These are phyloP conservation scores for Ascocoryne sarcoides DNA, from an alignment of 2,329 filamentous ascomycete genomes.

Conservation along the genomic window DNA sequence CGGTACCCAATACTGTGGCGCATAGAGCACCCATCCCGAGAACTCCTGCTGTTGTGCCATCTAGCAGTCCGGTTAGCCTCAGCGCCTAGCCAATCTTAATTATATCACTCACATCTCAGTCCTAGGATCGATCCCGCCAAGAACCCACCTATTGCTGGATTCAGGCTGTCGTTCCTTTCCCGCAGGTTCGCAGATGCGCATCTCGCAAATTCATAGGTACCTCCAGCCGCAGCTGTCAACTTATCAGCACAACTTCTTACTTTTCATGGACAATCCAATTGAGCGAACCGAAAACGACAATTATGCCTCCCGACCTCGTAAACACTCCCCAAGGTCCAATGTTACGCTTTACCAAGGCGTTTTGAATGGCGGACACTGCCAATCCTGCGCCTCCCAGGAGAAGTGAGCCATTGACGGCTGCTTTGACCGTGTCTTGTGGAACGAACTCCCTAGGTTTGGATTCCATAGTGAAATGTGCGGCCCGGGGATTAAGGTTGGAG, in stretches of 20 bases:
- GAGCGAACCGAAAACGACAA: conserved; percentile 38
- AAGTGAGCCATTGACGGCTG: conserved; percentile 54
- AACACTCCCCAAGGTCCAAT: conserved; percentile 74
- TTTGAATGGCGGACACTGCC: conserved; percentile 71
- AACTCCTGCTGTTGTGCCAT: conserved; percentile 52
- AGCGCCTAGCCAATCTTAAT: background rate
- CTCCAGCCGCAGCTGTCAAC: conserved; percentile 54
- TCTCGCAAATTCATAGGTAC: conserved; percentile 57
- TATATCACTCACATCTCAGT: conserved; percentile 42
- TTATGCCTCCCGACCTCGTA: conserved; percentile 66
- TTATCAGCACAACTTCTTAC: conserved; percentile 7
- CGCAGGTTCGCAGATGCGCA: conserved; percentile 60
- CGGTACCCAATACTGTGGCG: conserved; percentile 47
- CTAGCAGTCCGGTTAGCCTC: conserved; percentile 31
- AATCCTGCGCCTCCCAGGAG: conserved; percentile 61
- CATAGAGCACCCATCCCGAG: conserved; percentile 54
- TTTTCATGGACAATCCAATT: background rate
- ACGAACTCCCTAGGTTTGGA: conserved; percentile 49
- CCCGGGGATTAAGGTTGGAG: conserved; percentile 8
- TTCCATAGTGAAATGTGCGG: conserved; percentile 36
- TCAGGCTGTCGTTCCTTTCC: conserved; percentile 58
- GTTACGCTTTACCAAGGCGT: conserved; percentile 76
- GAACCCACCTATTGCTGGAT: conserved; percentile 57
- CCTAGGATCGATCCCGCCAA: conserved; percentile 54
- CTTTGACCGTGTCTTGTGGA: conserved; percentile 65